phyloP scores from a whole-genome alignment of 106 monocot species.

The Platanthera guangdongensis region DNA sequence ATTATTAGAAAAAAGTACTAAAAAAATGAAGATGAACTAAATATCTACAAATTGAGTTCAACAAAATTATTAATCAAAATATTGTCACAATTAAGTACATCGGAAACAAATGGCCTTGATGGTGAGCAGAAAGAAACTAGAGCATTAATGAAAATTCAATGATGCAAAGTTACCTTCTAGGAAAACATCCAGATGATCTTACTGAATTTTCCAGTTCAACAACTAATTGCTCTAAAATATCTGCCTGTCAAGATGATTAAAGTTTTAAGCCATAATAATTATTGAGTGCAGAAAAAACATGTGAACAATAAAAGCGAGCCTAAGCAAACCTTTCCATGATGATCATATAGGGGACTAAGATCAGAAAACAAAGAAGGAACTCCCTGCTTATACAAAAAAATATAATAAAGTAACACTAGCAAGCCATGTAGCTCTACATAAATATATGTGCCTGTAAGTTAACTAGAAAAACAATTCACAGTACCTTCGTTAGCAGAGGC shows the following conservation, averaged over 20 bases:
- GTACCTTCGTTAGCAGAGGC: conserved; percentile 85
- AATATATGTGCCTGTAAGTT: background rate
- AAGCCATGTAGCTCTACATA: conserved; percentile 4
- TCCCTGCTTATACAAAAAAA: conserved; percentile 40
- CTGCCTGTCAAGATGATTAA: conserved; percentile 40
- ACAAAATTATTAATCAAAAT: background rate
- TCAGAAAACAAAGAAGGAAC: conserved; percentile 96
- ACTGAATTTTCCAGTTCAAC: conserved; percentile 71
- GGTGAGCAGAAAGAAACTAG: background rate
- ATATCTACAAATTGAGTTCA: background rate
- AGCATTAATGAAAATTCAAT: conserved; percentile 5
- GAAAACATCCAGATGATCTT: conserved; percentile 61
- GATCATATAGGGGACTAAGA: conserved; percentile 81
- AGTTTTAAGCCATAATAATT: background rate
- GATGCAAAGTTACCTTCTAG: conserved; percentile 46
- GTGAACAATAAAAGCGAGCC: background rate
- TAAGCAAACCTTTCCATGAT: conserved; percentile 57
- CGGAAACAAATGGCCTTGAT: background rate
- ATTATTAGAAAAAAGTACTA: too few species aligned
- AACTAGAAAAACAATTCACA: background rate
- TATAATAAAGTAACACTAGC: background rate
- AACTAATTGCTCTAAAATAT: conserved; percentile 72
- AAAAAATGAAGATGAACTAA: too few species aligned
- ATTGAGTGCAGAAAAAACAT: background rate
- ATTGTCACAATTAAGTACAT: background rate